These are phyloP conservation scores for Cryptococcus sp. DNA, from an alignment of 1,284 basidiomycete species.

Conservation along the genomic window DNA sequence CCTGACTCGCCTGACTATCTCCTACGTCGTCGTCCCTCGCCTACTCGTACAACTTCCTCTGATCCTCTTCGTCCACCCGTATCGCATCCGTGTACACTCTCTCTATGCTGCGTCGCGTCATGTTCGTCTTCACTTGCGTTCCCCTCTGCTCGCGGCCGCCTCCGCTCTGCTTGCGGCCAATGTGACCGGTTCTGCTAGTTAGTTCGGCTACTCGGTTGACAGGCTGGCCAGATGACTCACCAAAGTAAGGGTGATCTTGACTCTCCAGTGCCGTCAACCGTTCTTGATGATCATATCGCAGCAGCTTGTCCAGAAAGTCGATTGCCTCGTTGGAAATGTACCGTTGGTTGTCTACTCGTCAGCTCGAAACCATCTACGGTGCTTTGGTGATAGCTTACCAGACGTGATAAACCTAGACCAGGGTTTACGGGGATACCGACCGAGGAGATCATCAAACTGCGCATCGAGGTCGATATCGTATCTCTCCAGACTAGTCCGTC, in stretches of 20 bases:
- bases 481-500: conserved; percentile 60
- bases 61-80: too few species aligned
- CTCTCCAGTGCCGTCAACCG: conserved; percentile 89
- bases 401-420: conserved; percentile 88
- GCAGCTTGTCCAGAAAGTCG: conserved; percentile 90
- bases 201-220: neutral
- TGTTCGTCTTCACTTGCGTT: neutral
- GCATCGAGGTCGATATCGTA: conserved; percentile 89
- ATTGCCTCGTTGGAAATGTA: conserved; percentile 98
- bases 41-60: too few species aligned
- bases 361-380: too few species aligned
- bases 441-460: conserved; percentile 83
- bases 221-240: conserved; percentile 47
- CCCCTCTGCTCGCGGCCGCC: conserved; percentile 12
- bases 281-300: conserved; percentile 94
- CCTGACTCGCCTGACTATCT: too few species aligned
- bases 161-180: conserved; percentile 16
- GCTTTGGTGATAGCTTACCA: too few species aligned
- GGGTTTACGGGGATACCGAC: conserved; percentile 85
- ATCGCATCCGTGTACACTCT: too few species aligned
- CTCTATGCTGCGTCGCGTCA: too few species aligned
- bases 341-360: conserved; percentile 82
- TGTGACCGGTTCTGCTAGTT: conserved; percentile 21
- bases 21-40: too few species aligned
- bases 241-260: conserved; percentile 82